Evolutionary conservation across 192 early-diverging fungal species (phyloP), one percentile per base, ranked within the genome.

Genomic region (Podila minutissima): DNA sequence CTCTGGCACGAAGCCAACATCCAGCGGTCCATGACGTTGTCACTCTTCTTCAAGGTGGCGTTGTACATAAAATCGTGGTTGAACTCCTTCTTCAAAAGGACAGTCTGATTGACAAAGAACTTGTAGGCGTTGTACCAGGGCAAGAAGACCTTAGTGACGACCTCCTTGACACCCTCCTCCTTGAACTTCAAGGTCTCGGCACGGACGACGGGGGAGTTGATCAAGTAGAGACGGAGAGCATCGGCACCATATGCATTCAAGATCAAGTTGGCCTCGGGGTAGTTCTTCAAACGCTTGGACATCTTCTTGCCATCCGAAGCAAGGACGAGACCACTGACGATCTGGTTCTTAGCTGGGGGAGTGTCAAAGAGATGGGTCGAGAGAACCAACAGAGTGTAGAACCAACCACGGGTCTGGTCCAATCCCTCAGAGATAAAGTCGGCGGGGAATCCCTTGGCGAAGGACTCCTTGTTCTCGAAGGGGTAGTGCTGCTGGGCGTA

Each of bases 401-500:
- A 99, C 98, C 98, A 99, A 59, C 98, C 98, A 82, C 98, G 96
- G 32, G 97, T 98, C 86, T 99, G 98, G 84, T 99, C 98, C 53
- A 99, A 84, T 73, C 98, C 98, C 85, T 99, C 98, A n/a, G 97
- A 95, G 78, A 99, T 97, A 85, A 99, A 99, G 82, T 99, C 94
- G 15, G 98, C 98, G 9, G 98, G 98, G 94, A 99, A 99, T 17
- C 90, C 90, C 22, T 78, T 72, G 71, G 93, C 82, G 79, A 99
- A 96, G 67, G 91, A 84, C 60, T 97, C 94, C 87, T 94, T 86
- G 87, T 98, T 98, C 85, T 99, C 97, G 71, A 99, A 99, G 51
- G 98, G 98, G 84, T 98, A 99, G 88, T 99, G 98, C 83, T 96
- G 92, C 85, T 98, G 97, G 13, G 98, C 98, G 72, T 98, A 99